phyloP scores from a whole-genome alignment of 2,329 filamentous ascomycete genomes.

The Sporothrix pseudoabietina region DNA sequence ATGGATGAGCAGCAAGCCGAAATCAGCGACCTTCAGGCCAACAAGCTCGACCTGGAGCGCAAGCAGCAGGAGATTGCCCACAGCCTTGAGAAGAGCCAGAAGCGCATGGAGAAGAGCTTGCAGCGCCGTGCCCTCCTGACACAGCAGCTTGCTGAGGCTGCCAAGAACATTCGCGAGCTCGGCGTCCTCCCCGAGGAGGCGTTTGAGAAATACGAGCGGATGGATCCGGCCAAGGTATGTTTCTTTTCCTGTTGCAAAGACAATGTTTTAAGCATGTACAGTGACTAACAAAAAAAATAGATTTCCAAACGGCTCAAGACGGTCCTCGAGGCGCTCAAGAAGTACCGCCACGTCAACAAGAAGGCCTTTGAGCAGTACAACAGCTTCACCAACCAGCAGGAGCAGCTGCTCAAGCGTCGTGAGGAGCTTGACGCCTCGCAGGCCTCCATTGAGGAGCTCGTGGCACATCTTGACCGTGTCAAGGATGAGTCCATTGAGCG shows the following conservation, averaged over 20 bases:
- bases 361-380: constrained; percentile 99
- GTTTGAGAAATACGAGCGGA: constrained; percentile 84
- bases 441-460: constrained; percentile 85
- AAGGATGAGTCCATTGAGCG: constrained; percentile 98
- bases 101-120: constrained; percentile 87
- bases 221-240: constrained; percentile 73
- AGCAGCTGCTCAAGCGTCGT: constrained; percentile 79
- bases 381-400: constrained; percentile 90
- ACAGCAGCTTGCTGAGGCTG: constrained; percentile 76
- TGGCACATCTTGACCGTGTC: constrained; percentile 86
- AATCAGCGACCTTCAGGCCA: constrained; percentile 57
- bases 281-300: constrained; percentile 40
- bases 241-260: background rate
- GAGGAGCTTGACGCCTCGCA: constrained; percentile 86
- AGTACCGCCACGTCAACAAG: constrained; percentile 98
- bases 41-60: constrained; percentile 66
- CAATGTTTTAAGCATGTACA: background rate
- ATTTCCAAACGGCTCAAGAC: constrained; percentile 76
- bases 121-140: constrained; percentile 81
- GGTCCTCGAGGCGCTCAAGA: constrained; percentile 89
- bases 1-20: constrained; percentile 59
- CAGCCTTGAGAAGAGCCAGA: constrained; percentile 82
- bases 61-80: constrained; percentile 74
- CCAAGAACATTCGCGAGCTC: constrained; percentile 86
- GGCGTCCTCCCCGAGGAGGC: constrained; percentile 93